Conservation (phyloP, 2,329 filamentous ascomycete species). For the Trichoderma sp. region DNA sequence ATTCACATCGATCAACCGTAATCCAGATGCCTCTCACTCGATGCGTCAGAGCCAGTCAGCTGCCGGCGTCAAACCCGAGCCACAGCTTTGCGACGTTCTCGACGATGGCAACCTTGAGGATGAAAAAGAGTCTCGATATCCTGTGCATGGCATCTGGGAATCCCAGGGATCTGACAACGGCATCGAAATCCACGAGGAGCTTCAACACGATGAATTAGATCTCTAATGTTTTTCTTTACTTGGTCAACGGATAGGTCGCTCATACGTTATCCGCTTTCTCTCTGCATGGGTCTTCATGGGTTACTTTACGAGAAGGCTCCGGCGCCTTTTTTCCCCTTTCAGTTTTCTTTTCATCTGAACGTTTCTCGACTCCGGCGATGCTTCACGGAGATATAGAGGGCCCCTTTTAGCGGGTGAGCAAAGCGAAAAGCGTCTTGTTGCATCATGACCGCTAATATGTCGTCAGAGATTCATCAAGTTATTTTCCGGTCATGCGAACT, state of each 20-base stretch:
- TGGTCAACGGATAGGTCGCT: background rate
- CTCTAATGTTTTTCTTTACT: slow-evolving; percentile 30
- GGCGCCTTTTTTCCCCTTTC: background rate
- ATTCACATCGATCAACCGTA: slow-evolving; percentile 39
- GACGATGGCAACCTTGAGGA: slow-evolving; percentile 31
- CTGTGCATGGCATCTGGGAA: slow-evolving; percentile 33
- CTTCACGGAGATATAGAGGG: background rate
- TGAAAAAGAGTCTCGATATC: slow-evolving; percentile 35
- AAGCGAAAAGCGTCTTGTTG: background rate
- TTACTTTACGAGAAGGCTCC: background rate
- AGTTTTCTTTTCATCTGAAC: background rate
- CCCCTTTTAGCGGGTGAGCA: background rate
- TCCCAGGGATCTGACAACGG: slow-evolving; percentile 32
- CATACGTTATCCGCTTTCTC: background rate
- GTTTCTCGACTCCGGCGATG: too few species aligned
- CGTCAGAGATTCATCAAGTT: background rate
- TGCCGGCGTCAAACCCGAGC: slow-evolving; percentile 35
- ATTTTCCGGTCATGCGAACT: background rate
- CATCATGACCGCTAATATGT: background rate
- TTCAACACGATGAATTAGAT: slow-evolving; percentile 35
- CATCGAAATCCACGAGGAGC: slow-evolving; percentile 33
- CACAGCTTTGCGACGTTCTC: slow-evolving; percentile 35
- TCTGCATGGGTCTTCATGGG: background rate
- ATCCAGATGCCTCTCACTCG: slow-evolving; percentile 30
- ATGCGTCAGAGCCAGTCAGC: slow-evolving; percentile 29